Percentiles rank a stretch among this genome's conserved stretches.
Evolutionary conservation across 208 protist genomes (phyloP).

Genomic region (Vickermania spadyakhi): DNA sequence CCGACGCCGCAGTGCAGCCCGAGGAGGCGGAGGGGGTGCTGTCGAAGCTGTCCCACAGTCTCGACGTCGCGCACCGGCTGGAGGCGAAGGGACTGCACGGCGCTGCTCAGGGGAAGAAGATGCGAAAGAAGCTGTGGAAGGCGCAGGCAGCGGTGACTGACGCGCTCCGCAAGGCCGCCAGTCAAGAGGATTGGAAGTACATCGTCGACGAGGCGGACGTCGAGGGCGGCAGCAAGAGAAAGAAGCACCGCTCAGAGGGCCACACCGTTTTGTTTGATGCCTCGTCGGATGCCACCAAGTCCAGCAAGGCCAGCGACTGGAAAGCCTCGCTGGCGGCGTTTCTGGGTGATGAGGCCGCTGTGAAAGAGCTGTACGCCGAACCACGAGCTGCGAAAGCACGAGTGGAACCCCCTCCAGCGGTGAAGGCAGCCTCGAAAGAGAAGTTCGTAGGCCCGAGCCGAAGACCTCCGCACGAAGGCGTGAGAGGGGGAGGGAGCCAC

Average conservation of each 20-base stretch:
- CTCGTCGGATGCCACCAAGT: too few species aligned
- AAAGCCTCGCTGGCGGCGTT: too few species aligned
- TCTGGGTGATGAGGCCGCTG: too few species aligned
- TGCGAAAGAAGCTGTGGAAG: not conserved
- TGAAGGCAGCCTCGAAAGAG: too few species aligned
- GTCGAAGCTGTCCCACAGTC: not conserved
- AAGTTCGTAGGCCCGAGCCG: too few species aligned
- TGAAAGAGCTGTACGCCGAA: too few species aligned
- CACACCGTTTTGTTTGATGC: too few species aligned
- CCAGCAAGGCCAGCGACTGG: too few species aligned
- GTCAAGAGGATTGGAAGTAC: not conserved
- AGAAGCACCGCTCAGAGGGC: not conserved
- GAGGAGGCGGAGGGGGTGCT: not conserved
- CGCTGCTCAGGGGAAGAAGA: not conserved
- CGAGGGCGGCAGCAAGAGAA: slow-evolving; percentile 4
- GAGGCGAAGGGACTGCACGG: not conserved
- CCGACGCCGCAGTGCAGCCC: not conserved
- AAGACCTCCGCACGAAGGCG: too few species aligned
- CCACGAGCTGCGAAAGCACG: too few species aligned
- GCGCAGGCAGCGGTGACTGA: not conserved
- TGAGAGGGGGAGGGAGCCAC: too few species aligned
- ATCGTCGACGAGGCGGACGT: slow-evolving; percentile 1
- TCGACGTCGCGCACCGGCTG: not conserved
- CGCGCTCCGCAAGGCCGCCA: not conserved
- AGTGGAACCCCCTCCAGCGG: too few species aligned